Conservation (phyloP, 768 basidiomycete genomes). For the Pulveroboletus sp. region DNA sequence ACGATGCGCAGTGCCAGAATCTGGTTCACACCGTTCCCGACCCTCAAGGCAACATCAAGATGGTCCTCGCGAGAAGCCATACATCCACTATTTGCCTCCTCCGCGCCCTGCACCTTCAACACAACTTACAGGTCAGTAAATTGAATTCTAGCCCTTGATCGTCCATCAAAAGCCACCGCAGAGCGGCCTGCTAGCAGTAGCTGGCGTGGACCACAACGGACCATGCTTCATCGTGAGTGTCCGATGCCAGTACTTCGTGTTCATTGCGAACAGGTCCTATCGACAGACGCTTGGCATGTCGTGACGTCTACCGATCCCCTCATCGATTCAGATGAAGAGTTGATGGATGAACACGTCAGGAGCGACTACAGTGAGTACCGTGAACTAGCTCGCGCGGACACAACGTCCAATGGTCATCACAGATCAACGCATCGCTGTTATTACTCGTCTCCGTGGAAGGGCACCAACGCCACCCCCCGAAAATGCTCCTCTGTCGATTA, state of each 20-base stretch:
- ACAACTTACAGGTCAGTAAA: constrained; percentile 22
- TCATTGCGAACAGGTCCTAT: not conserved
- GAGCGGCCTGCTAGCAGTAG: constrained; percentile 14
- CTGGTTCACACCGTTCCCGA: constrained; percentile 26
- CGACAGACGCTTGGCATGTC: constrained; percentile 69
- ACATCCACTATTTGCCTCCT: constrained; percentile 33
- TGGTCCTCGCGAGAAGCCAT: constrained; percentile 29
- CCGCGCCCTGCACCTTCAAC: constrained; percentile 18
- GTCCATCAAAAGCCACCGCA: constrained; percentile 9
- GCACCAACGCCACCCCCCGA: constrained; percentile 45
- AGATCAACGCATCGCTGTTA: constrained; percentile 52
- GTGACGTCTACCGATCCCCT: constrained; percentile 61
- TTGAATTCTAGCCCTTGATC: not conserved
- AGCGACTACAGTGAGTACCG: constrained; percentile 59
- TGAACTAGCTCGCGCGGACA: not conserved
- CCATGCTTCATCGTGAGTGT: constrained; percentile 44
- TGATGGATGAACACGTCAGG: constrained; percentile 56
- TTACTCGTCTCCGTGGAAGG: constrained; percentile 49
- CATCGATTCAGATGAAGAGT: constrained; percentile 70
- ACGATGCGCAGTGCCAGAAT: constrained; percentile 21
- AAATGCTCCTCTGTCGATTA: not conserved
- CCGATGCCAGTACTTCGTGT: not conserved
- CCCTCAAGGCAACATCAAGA: constrained; percentile 22
- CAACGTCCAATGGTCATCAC: constrained; percentile 2
- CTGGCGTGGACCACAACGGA: constrained; percentile 32